phyloP scores from a whole-genome alignment of 1,139 yeast species.

The Zygoascus meyerae region DNA sequence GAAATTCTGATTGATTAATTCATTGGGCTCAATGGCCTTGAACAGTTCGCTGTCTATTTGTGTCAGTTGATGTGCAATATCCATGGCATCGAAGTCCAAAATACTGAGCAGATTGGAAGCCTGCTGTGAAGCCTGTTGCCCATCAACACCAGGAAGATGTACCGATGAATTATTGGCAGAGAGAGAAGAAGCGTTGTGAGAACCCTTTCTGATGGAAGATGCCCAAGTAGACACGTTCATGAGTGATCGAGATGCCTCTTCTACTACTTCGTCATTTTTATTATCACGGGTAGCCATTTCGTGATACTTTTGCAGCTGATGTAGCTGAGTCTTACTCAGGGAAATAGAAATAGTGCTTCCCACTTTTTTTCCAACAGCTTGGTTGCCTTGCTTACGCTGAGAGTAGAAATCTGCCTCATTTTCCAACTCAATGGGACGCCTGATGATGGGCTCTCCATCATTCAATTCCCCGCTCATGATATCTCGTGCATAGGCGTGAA shows the following conservation, averaged over 20 bases:
- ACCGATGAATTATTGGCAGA: constrained; percentile 10
- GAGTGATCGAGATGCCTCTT: constrained; percentile 1
- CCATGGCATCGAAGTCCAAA: constrained; percentile 70
- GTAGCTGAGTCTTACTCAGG: constrained; percentile 3
- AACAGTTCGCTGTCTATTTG: constrained; percentile 71
- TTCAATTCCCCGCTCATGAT: constrained; percentile 17
- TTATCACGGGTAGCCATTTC: constrained; percentile 4
- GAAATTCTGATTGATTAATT: constrained; percentile 68
- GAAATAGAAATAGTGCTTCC: neutral
- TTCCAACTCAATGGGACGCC: constrained; percentile 22
- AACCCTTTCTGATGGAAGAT: constrained; percentile 7
- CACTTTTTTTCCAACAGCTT: neutral
- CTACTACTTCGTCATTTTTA: neutral
- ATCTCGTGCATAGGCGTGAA: constrained; percentile 24
- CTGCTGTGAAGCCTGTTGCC: neutral
- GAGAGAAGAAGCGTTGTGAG: constrained; percentile 1
- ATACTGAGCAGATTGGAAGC: constrained; percentile 27
- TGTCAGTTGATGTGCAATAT: constrained; percentile 80
- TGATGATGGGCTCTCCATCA: constrained; percentile 27
- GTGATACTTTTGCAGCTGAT: constrained; percentile 6
- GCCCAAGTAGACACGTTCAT: constrained; percentile 10
- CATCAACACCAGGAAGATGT: constrained; percentile 1
- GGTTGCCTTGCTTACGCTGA: neutral
- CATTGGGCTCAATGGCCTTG: constrained; percentile 61
- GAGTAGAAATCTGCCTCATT: constrained; percentile 11